Evolutionary conservation across 2,329 filamentous ascomycete genomes (phyloP).

Genomic region (Fusarium redolens): DNA sequence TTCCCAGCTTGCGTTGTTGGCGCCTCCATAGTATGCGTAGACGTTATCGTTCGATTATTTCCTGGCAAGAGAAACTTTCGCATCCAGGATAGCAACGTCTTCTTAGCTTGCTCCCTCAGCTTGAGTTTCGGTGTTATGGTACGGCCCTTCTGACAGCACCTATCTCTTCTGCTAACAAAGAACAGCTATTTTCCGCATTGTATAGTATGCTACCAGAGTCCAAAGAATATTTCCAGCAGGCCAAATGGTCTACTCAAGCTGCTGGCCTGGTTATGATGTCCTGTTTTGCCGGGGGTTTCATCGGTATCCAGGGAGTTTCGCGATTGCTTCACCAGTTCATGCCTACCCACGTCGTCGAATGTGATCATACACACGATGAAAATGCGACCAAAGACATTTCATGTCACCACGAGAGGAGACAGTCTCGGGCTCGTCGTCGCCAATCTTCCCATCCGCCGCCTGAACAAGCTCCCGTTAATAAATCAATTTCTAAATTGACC

Average conservation of each 20-base stretch:
- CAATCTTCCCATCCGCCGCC: slow-evolving; percentile 45
- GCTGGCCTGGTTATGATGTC: slow-evolving; percentile 77
- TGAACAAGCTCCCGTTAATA: slow-evolving; percentile 32
- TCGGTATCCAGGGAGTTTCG: slow-evolving; percentile 80
- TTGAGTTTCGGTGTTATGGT: slow-evolving; percentile 98
- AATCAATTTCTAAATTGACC: slow-evolving; percentile 26
- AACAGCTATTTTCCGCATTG: slow-evolving; percentile 87
- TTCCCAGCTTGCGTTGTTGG: slow-evolving; percentile 73
- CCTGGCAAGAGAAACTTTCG: slow-evolving; percentile 81
- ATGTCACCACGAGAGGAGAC: slow-evolving; percentile 41
- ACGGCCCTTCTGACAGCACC: slow-evolving; percentile 13
- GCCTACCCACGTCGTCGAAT: slow-evolving; percentile 83
- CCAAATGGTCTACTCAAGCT: slow-evolving; percentile 71
- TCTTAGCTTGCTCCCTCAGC: slow-evolving; percentile 88
- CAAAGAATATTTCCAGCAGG: slow-evolving; percentile 78
- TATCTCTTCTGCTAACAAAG: slow-evolving; percentile 13
- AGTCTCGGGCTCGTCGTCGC: slow-evolving; percentile 49
- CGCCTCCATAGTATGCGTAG: slow-evolving; percentile 87
- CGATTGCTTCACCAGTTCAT: slow-evolving; percentile 78
- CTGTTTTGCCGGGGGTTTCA: slow-evolving; percentile 77
- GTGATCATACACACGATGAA: slow-evolving; percentile 78
- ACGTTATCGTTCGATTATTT: slow-evolving; percentile 78
- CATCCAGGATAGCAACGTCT: slow-evolving; percentile 89
- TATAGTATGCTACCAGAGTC: slow-evolving; percentile 94
- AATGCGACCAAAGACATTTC: slow-evolving; percentile 49